phyloP scores from a whole-genome alignment of 2,329 filamentous ascomycete genomes.

The Trichophyton rubrum region DNA sequence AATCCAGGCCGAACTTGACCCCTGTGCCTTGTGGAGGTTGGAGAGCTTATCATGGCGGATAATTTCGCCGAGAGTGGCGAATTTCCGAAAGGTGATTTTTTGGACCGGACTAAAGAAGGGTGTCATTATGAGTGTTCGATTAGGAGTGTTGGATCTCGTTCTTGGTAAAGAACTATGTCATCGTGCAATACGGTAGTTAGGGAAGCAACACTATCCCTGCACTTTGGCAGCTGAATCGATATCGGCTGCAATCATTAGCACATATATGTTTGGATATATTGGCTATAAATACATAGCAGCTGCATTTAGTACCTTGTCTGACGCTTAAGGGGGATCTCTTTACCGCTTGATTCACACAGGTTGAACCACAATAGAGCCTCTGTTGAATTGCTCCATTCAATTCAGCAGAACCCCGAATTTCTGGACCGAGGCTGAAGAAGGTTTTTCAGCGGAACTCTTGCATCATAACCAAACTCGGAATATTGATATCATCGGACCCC shows the following conservation, averaged over 20 bases:
- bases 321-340: too few relatives aligned
- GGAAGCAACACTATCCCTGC: conserved; percentile 16
- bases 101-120: conserved; percentile 51
- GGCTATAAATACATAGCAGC: too few relatives aligned
- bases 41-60: conserved; percentile 59
- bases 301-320: too few relatives aligned
- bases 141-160: conserved; percentile 57
- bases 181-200: conserved; percentile 43
- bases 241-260: too few relatives aligned
- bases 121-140: conserved; percentile 57
- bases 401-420: too few relatives aligned
- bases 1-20: conserved; percentile 59
- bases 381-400: too few relatives aligned
- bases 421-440: background rate
- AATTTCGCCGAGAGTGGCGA: conserved; percentile 33
- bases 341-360: too few relatives aligned
- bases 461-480: background rate
- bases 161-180: conserved; percentile 47
- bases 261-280: too few relatives aligned
- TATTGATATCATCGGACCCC: background rate
- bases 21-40: conserved; percentile 72
- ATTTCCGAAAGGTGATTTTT: conserved; percentile 33
- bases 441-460: background rate
- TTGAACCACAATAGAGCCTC: too few relatives aligned
- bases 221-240: too few relatives aligned